Base-by-base conservation (phyloP, 2,329 filamentous ascomycete species). In the Cercospora sp. region DNA sequence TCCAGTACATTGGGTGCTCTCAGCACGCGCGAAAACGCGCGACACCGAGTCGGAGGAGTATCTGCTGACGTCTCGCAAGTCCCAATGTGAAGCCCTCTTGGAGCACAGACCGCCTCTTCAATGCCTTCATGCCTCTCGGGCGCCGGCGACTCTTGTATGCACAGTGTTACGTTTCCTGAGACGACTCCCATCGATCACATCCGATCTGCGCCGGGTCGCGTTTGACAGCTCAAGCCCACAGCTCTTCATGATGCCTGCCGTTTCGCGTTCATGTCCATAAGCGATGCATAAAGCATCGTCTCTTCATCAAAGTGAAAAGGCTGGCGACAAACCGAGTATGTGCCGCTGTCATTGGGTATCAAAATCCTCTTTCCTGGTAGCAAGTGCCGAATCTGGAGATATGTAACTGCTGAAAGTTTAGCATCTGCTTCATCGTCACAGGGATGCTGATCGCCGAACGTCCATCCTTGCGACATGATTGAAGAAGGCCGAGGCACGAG, bases 371-470 rank as follows among this genome's bases (percentile, higher is more conserved):
- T 13, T 30, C 30, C 13, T 7, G 20, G 23, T 7, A 55, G 23
- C 13, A 55, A 28, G 16, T 9, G 16, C 30, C 48, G 20, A 13
- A 53, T 53, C 20, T 53, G 48, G 48, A 53, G 20, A 53, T 53
- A 13, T 55, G 48, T 28, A 55, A 55, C 13, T 23, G 30, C 55
- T 59, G 8, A 13, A 58, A 23, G 23, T n/a, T 5, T 12, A 57
- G 31, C 5, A 20, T 45, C 20, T 58, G 62, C 51, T 58, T 64
- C 62, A 64, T 64, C 62, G 26, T 26, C 62, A 53, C 62, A 64
- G 53, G 62, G 62, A 40, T 64, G 51, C 30, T 23, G 26, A 53
- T 64, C 62, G 62, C 31, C 62, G 62, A 64, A 16, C 12, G 9
- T 6, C 9, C 26, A 42, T 59, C 53, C 13, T 55, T 55, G 31